Conservation (phyloP, 2,329 filamentous ascomycete genomes). For the Elsinoe perseae region DNA sequence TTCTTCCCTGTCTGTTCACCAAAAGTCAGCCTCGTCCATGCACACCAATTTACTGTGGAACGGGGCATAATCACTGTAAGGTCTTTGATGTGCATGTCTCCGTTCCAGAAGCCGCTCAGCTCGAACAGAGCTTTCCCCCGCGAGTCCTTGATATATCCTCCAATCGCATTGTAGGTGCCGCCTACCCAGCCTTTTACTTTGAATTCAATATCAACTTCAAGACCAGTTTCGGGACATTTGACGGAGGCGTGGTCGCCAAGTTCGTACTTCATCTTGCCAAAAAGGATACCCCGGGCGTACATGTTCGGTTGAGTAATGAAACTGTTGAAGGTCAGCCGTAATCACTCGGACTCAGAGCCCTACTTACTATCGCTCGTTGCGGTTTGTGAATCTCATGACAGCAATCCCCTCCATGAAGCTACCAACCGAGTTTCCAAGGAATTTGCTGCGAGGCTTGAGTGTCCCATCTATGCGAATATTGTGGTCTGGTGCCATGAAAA, state of each 20-base stretch:
- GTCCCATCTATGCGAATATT: slow-evolving; percentile 93
- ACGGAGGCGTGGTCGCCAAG: slow-evolving; percentile 93
- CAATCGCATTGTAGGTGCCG: slow-evolving; percentile 93
- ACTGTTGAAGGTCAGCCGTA: slow-evolving; percentile 39
- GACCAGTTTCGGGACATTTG: slow-evolving; percentile 76
- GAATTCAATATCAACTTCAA: slow-evolving; percentile 90
- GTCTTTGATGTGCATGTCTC: slow-evolving; percentile 89
- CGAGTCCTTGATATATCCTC: slow-evolving; percentile 81
- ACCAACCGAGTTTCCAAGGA: slow-evolving; percentile 92
- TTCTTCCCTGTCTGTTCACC: slow-evolving; percentile 69
- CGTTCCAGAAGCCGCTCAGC: slow-evolving; percentile 85
- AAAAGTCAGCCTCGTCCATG: not conserved
- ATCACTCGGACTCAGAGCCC: not conserved
- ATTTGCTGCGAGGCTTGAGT: slow-evolving; percentile 88
- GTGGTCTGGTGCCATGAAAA: slow-evolving; percentile 93
- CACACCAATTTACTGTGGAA: not conserved
- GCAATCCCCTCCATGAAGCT: slow-evolving; percentile 98
- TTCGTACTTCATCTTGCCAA: slow-evolving; percentile 99
- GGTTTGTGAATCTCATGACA: slow-evolving; percentile 72
- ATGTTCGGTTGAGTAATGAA: slow-evolving; percentile 97
- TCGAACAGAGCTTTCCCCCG: slow-evolving; percentile 83
- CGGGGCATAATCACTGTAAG: slow-evolving; percentile 51
- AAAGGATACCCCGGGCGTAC: slow-evolving; percentile 93
- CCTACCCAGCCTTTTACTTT: slow-evolving; percentile 98
- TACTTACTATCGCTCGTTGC: slow-evolving; percentile 82